Base-by-base conservation (phyloP, 1,139 yeast species). In the Hyphopichia wangnamkhiaoensis region DNA sequence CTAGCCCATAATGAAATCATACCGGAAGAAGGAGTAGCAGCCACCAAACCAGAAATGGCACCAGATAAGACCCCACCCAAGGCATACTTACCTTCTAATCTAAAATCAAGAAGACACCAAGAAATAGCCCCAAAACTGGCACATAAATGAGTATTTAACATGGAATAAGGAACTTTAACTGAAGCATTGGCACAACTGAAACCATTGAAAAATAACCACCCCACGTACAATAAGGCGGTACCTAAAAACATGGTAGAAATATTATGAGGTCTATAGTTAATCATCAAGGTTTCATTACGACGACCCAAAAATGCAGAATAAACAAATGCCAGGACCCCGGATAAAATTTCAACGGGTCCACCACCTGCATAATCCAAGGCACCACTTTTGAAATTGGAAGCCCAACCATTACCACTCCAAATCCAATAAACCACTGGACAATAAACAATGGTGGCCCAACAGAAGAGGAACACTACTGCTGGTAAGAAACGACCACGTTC, bases 331-430 rank as follows among this genome's bases (percentile, higher is more conserved):
- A 90, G 86, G 18, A 89, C 85, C 50, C 98, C 98, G 23, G 95
- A 82, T 27, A 89, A 77, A 41, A 93, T 88, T 62, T 93, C 98
- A 31, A 93, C 96, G 1, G 97, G 96, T 0, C 98, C 98, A 38
- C 97, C 97, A 29, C 98, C 98, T 24, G 98, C 98, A 62, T 89
- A 93, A 61, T 93, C 98, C 42, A 91, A 71, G 1, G 84, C 98
- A 15, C 96, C 96, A 78, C 96, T 91, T 52, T 78, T 74, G 63
- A 72, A 79, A 13, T 48, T 43, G 33, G 68, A 58, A 30, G 96
- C 96, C 98, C 98, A 93, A 32, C 98, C 98, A 19, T 16, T 23
- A 34, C 83, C 82, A 43, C 90, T 85, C 98, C 98, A 93, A 42
- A 88, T 82, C 97, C 98, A 91, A 65, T 82, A 87, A 4, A 93